These are phyloP conservation scores for Dioscorea alata DNA, from an alignment of 106 monocot species.

Conservation along the genomic window DNA sequence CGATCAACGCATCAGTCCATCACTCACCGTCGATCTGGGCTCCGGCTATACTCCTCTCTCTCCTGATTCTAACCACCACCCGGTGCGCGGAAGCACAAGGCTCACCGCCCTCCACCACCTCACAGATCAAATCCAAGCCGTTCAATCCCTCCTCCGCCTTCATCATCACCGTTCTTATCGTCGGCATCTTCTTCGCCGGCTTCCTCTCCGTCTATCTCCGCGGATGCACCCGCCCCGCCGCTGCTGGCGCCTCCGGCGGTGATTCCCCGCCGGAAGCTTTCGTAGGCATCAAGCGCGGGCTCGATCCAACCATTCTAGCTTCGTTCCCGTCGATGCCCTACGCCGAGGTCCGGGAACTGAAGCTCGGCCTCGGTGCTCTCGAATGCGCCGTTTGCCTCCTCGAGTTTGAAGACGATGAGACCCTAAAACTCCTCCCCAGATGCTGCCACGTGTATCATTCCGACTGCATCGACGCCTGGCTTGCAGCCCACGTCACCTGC, in stretches of 20 bases:
- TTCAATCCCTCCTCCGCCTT: slow-evolving; percentile 32
- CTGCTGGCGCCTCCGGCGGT: neutral
- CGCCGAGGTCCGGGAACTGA: slow-evolving; percentile 36
- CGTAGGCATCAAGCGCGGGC: slow-evolving; percentile 11
- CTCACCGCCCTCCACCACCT: slow-evolving; percentile 1
- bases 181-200: slow-evolving; percentile 36
- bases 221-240: slow-evolving; percentile 11
- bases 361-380: slow-evolving; percentile 36
- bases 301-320: slow-evolving; percentile 30
- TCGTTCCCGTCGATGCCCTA: slow-evolving; percentile 44
- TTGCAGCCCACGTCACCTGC: slow-evolving; percentile 36
- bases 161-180: slow-evolving; percentile 33
- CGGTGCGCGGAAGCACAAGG: neutral
- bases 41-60: neutral
- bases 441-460: slow-evolving; percentile 76
- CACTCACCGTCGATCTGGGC: neutral
- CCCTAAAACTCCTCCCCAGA: slow-evolving; percentile 49
- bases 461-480: slow-evolving; percentile 43
- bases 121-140: neutral
- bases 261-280: neutral
- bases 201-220: slow-evolving; percentile 62
- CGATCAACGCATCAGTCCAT: neutral
- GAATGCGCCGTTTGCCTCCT: slow-evolving; percentile 73
- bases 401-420: slow-evolving; percentile 57
- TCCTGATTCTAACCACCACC: neutral